Evolutionary conservation across 208 protist species (phyloP).

Genomic region (Leishmania tropica): DNA sequence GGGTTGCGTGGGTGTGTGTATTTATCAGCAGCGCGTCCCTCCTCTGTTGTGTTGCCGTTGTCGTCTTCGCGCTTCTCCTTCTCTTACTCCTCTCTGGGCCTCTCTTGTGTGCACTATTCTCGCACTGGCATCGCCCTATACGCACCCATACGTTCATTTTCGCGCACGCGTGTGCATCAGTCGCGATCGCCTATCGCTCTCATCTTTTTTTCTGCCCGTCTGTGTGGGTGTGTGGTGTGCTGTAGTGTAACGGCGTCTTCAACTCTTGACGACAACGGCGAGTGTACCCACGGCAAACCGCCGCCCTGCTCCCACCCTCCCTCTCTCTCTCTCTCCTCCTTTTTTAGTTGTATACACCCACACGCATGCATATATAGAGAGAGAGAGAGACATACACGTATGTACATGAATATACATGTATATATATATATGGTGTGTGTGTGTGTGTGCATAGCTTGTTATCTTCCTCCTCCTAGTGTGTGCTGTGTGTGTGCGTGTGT

Average conservation of each 20-base stretch:
- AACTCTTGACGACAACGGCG: background rate
- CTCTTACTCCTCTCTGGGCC: background rate
- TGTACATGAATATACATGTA: too few species aligned
- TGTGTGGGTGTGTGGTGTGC: background rate
- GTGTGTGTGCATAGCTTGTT: too few species aligned
- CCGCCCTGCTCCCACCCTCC: too few species aligned
- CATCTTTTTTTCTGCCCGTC: slow-evolving; percentile 8
- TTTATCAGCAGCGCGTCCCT: background rate
- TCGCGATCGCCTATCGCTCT: background rate
- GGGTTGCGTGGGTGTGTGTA: background rate
- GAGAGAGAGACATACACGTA: too few species aligned
- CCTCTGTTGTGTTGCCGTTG: background rate
- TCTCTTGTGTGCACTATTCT: background rate
- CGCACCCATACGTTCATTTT: background rate
- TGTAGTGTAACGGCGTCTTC: background rate
- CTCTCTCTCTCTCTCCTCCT: too few species aligned
- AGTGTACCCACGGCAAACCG: background rate
- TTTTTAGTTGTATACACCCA: too few species aligned
- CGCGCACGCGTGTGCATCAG: background rate
- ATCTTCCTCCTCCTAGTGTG: too few species aligned
- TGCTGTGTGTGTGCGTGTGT: too few species aligned
- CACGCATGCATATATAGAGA: too few species aligned
- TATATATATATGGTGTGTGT: too few species aligned
- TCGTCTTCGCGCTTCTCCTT: background rate
- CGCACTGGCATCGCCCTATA: background rate